Base-by-base conservation (phyloP, 495 filamentous ascomycete genomes). In the Corynascus novoguineensis region DNA sequence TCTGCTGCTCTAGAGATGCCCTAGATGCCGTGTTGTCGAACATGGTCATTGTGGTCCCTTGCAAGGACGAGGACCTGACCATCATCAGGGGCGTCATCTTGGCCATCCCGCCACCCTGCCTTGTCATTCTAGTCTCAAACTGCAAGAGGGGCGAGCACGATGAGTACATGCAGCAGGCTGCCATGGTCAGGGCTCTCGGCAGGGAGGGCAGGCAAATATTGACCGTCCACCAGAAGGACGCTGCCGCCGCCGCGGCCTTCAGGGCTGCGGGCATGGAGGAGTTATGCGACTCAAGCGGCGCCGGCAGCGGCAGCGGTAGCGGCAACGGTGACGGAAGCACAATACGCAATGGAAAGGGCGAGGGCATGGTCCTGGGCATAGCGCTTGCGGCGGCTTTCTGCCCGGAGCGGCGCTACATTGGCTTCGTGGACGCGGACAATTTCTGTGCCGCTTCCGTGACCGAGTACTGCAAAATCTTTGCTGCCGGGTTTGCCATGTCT, bases 371-470 rank as follows among this genome's bases (percentile, higher is more conserved):
- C 7, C 60, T 70, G 4, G 68, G 61, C n/a, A 58, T 65, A 1
- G 66, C 66, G 11, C 14, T 70, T 7, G 60, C 59, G 1, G 52
- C 58, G 17, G 53, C 58, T 10, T 57, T 67, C 7, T 65, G 55
- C 40, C 53, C 59, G 0, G 40, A 56, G 9, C 24, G 45, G 11
- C 57, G 50, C 3, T 70, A 68, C 49, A 50, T 70, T 37, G 66
- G 66, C 37, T 70, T 70, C 46, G 55, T 70, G 31, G 68, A 70
- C 52, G 66, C 68, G 37, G 68, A 70, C 59, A 65, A 62, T 52
- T 42, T 55, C 6, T 32, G 62, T 9, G 50, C 66, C 10, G 55
- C 51, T 4, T 51, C 66, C 0, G 58, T 66, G 17, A 19, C 49
- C 28, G 68, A 70, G 44, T 70, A 70, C 60, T 68, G 66, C 57